phyloP scores from a whole-genome alignment of 2,329 filamentous ascomycete genomes.

The Colletotrichum noveboracense region DNA sequence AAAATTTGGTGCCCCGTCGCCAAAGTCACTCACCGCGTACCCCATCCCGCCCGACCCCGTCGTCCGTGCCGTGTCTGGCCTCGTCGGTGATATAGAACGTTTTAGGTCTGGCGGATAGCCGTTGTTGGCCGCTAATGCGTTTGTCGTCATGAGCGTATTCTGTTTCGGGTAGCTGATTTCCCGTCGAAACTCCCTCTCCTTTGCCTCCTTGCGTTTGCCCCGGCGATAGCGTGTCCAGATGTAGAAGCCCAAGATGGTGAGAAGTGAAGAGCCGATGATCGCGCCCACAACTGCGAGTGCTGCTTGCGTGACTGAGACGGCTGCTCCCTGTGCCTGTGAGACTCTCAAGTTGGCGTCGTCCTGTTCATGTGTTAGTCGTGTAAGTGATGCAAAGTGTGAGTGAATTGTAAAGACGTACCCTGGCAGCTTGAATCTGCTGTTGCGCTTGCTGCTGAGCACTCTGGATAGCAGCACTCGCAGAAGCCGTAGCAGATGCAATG shows the following conservation, averaged over 20 bases:
- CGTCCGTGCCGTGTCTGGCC: conserved; percentile 21
- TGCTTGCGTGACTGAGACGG: conserved; percentile 45
- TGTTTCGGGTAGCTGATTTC: conserved; percentile 28
- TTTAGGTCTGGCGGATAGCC: conserved; percentile 31
- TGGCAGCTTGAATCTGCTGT: conserved; percentile 9
- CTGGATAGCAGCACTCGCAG: conserved; percentile 25
- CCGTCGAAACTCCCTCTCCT: not conserved
- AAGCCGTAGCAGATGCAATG: conserved; percentile 30
- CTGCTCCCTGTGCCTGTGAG: conserved; percentile 38
- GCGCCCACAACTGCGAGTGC: conserved; percentile 46
- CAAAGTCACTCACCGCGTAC: conserved; percentile 2
- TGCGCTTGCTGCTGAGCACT: conserved; percentile 17
- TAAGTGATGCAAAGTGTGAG: too few species aligned
- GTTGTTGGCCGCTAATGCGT: conserved; percentile 5
- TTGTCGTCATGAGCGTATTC: conserved; percentile 21
- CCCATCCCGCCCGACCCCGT: not conserved
- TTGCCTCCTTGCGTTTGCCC: conserved; percentile 24
- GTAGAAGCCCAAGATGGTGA: conserved; percentile 42
- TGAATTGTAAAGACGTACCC: not conserved
- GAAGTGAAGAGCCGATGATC: conserved; percentile 44
- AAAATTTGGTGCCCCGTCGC: conserved; percentile 10
- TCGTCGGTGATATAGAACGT: not conserved
- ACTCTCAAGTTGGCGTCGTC: conserved; percentile 34
- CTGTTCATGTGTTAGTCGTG: not conserved
- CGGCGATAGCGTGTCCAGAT: conserved; percentile 35